phyloP scores from a whole-genome alignment of 2,329 filamentous ascomycete genomes.

The Fusarium sp. region DNA sequence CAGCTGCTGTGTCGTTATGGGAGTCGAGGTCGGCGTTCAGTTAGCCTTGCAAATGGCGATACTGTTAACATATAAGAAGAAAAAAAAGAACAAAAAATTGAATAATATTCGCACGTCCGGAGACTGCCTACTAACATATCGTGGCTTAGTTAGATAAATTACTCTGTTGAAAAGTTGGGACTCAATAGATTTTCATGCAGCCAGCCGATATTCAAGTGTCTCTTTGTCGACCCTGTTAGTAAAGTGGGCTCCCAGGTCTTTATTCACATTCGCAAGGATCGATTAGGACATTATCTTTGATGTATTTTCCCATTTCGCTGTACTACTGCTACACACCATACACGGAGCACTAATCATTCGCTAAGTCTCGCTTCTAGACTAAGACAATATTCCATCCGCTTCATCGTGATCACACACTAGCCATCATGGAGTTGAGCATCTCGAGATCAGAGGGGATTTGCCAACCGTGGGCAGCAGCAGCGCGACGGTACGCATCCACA shows the following conservation, averaged over 20 bases:
- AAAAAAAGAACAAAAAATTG: slow-evolving; percentile 10
- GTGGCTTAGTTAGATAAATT: not conserved
- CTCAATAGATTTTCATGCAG: too few relatives aligned
- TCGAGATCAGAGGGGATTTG: slow-evolving; percentile 72
- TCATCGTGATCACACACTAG: not conserved
- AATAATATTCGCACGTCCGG: not conserved
- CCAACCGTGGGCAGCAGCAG: slow-evolving; percentile 78
- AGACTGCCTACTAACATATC: not conserved
- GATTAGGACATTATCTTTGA: not conserved
- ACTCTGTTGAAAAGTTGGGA: too few relatives aligned
- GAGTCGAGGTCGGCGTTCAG: slow-evolving; percentile 19
- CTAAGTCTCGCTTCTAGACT: too few relatives aligned
- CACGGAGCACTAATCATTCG: not conserved
- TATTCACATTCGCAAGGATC: not conserved
- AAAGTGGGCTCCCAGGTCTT: not conserved
- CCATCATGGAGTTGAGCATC: slow-evolving; percentile 53
- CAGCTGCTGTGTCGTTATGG: slow-evolving; percentile 22
- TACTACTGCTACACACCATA: not conserved
- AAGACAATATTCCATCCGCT: not conserved
- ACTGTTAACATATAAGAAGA: slow-evolving; percentile 28
- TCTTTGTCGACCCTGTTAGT: not conserved
- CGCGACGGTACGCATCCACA: slow-evolving; percentile 77
- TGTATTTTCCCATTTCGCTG: not conserved
- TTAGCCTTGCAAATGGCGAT: slow-evolving; percentile 38
- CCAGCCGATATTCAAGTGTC: too few relatives aligned